Conservation (phyloP, 179 eudicot species). For the Amaranthus tricolor region DNA sequence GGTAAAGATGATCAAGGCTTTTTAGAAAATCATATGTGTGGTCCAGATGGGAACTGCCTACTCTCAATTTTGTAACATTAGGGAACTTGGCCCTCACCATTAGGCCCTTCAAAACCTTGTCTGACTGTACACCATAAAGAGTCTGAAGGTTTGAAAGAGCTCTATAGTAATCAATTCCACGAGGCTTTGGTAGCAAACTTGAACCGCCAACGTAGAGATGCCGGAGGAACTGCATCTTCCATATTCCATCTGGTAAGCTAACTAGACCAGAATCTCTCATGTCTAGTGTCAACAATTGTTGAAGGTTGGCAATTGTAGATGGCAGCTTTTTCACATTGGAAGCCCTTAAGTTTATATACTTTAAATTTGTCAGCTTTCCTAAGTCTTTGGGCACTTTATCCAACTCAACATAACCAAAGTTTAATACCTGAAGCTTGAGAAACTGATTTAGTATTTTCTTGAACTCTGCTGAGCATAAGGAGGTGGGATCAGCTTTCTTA, state of each 20-base stretch:
- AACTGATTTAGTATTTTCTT: neutral
- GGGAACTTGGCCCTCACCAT: slow-evolving; percentile 40
- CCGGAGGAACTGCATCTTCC: slow-evolving; percentile 34
- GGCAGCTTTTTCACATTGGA: slow-evolving; percentile 17
- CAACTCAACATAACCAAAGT: slow-evolving; percentile 21
- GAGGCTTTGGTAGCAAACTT: slow-evolving; percentile 18
- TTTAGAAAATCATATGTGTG: slow-evolving; percentile 15
- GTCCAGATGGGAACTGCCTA: slow-evolving; percentile 3
- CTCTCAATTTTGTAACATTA: slow-evolving; percentile 22
- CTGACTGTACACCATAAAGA: slow-evolving; percentile 29
- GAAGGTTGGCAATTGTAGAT: slow-evolving; percentile 28
- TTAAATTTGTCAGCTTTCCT: slow-evolving; percentile 21
- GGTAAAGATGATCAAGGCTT: slow-evolving; percentile 35
- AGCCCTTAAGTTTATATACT: slow-evolving; percentile 28
- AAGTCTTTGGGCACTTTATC: slow-evolving; percentile 27
- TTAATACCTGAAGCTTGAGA: slow-evolving; percentile 22
- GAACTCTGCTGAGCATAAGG: neutral
- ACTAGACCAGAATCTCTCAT: slow-evolving; percentile 27
- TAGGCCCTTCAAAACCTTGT: slow-evolving; percentile 28
- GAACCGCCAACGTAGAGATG: slow-evolving; percentile 25
- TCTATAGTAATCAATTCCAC: slow-evolving; percentile 16
- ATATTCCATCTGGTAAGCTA: slow-evolving; percentile 19
- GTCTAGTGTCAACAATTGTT: slow-evolving; percentile 29
- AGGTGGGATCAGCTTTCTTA: neutral
- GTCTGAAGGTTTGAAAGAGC: slow-evolving; percentile 27